A percentile compares a stretch with the other conserved stretches of the same genome.
Evolutionary conservation across 2,329 filamentous ascomycete genomes (phyloP).

Genomic region (Colletotrichum magnum): DNA sequence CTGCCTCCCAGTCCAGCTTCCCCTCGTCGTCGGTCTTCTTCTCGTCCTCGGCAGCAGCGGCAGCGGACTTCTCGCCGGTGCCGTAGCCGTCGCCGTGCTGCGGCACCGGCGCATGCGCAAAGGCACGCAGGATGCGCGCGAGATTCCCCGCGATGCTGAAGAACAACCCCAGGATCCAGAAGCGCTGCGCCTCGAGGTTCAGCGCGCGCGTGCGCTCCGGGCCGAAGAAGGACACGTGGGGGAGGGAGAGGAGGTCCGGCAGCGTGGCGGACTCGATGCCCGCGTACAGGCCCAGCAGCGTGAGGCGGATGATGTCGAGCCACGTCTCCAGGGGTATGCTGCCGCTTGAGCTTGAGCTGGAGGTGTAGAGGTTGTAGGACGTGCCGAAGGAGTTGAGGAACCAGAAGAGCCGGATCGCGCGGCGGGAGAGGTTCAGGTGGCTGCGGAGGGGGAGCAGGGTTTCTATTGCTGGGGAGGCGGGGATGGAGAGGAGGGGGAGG

Average conservation of each 20-base stretch:
- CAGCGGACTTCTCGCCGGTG: constrained; percentile 41
- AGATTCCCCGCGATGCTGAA: constrained; percentile 62
- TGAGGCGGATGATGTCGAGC: constrained; percentile 70
- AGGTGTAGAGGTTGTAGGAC: constrained; percentile 60
- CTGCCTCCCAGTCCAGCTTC: constrained; percentile 44
- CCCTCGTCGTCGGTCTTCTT: constrained; percentile 15
- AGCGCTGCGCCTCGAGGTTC: constrained; percentile 73
- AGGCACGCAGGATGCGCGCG: constrained; percentile 57
- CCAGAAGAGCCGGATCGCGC: constrained; percentile 78
- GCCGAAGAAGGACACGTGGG: constrained; percentile 66
- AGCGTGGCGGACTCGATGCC: constrained; percentile 76
- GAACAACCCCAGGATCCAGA: constrained; percentile 77
- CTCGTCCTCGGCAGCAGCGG: constrained; percentile 42
- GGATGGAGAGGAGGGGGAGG: constrained; percentile 50
- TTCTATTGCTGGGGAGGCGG: constrained; percentile 31
- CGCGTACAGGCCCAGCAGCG: constrained; percentile 76
- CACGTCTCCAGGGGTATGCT: constrained; percentile 51
- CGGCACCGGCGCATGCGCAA: constrained; percentile 54
- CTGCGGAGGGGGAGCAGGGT: constrained; percentile 54
- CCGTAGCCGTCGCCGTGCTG: constrained; percentile 47
- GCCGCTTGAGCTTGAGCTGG: constrained; percentile 41
- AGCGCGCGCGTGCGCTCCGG: constrained; percentile 61
- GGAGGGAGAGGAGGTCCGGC: constrained; percentile 65
- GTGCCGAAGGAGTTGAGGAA: constrained; percentile 73
- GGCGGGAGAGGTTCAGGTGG: constrained; percentile 65